These are phyloP conservation scores for Cryptococcus maquisensis DNA, from an alignment of 1,284 basidiomycete species.

Conservation along the genomic window DNA sequence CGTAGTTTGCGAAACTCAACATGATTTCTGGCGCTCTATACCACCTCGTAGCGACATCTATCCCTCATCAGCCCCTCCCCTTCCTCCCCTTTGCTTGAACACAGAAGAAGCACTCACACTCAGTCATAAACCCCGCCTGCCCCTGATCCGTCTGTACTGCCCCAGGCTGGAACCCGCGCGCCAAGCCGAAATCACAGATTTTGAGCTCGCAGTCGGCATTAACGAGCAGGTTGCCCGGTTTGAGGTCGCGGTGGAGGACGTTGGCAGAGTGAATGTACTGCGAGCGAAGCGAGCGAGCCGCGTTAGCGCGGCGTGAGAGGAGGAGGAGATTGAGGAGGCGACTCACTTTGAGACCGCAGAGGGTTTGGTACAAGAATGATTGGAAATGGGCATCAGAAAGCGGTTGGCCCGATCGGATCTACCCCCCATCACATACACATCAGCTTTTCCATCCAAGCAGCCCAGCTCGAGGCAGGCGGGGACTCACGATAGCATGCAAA, in stretches of 20 bases:
- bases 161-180: slow-evolving; percentile 84
- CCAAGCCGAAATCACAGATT: slow-evolving; percentile 98
- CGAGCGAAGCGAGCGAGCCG: slow-evolving; percentile 5
- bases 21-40: slow-evolving; percentile 97
- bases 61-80: neutral
- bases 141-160: slow-evolving; percentile 59
- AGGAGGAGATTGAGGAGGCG: neutral
- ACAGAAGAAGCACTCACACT: slow-evolving; percentile 56
- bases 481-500: slow-evolving; percentile 88
- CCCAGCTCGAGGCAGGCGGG: too few relatives aligned
- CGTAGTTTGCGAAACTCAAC: slow-evolving; percentile 93
- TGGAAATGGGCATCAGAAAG: slow-evolving; percentile 98
- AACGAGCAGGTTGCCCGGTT: slow-evolving; percentile 89
- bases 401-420: slow-evolving; percentile 97
- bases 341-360: slow-evolving; percentile 77
- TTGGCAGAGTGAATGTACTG: slow-evolving; percentile 98
- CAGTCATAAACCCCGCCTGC: slow-evolving; percentile 98
- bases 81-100: neutral
- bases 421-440: slow-evolving; percentile 5
- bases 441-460: neutral
- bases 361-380: slow-evolving; percentile 96
- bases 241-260: slow-evolving; percentile 95
- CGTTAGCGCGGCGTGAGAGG: too few relatives aligned
- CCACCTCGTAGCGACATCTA: slow-evolving; percentile 86
- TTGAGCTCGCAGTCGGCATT: slow-evolving; percentile 98